Evolutionary conservation across 352 stramenopile species (phyloP), one percentile per base, ranked within the genome.

Genomic region (Plasmopara muralis): DNA sequence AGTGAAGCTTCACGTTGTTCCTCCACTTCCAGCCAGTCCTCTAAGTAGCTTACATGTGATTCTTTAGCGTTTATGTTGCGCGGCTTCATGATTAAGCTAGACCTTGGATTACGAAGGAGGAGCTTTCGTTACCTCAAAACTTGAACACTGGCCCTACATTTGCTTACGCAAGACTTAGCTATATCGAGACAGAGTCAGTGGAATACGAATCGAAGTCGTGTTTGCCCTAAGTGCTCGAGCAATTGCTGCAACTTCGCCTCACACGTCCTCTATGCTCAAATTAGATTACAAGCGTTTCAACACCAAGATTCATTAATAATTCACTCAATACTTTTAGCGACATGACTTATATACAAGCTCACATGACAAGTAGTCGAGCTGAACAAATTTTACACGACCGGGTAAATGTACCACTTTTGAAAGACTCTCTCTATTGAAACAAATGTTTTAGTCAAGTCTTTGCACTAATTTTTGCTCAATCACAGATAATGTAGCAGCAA

Each of bases 1-100:
- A 60, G 8, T 10, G 50, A 64, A 41, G 45, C 60, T 35, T 44
- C 46, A 10, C 55, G 60, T 9, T 51, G 39, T 41, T 68, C 60
- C 16, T 67, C 53, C 39, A 30, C 28, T 4, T 25, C 53, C 1
- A 40, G 5, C 35, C 12, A 40, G 18, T 43, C 43, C 2, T 49
- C 28, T 25, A 5, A 12, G 10, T 35, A 8, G 7, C 10, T 35
- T 6, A 37, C 4, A 13, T n/a, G 10, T 28, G 34, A 25, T 8
- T 9, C 29, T 6, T 34, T 44, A 20, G 18, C 20, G 29, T 53
- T 43, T 14, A 40, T 10, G 31, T 35, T 5, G 6, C 31, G 31
- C 30, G 52, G 58, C 29, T 47, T 62, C 58, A 66, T 62, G 38
- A 5, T 53, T 40, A 25, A 15, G 25, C 10, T 38, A 25, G 43